phyloP scores from a whole-genome alignment of 2,329 filamentous ascomycete species.

The Hymenoscyphus fructigenus region DNA sequence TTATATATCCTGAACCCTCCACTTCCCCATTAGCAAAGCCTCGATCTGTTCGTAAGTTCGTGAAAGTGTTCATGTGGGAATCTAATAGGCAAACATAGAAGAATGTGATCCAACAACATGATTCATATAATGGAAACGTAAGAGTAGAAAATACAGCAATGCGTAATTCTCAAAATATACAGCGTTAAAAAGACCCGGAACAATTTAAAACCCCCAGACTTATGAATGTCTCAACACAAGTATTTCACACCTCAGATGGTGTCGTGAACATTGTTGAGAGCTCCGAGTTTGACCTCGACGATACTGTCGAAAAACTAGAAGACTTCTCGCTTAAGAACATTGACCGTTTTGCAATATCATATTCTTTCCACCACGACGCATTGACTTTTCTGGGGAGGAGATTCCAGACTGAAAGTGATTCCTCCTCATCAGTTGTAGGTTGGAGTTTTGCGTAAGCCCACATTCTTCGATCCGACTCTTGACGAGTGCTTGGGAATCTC shows the following conservation, averaged over 20 bases:
- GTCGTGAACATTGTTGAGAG: background rate
- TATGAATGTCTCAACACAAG: background rate
- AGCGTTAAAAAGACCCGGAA: too few species aligned
- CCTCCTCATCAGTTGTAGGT: background rate
- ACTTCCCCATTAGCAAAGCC: too few species aligned
- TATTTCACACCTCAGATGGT: background rate
- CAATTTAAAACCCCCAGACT: too few species aligned
- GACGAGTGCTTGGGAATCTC: background rate
- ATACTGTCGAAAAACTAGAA: background rate
- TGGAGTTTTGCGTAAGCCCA: background rate
- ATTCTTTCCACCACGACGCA: background rate
- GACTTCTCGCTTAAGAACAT: background rate
- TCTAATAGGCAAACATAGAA: too few species aligned
- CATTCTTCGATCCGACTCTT: background rate
- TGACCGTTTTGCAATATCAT: background rate
- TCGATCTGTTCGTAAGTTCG: too few species aligned
- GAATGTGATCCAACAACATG: too few species aligned
- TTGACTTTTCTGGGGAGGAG: conserved; percentile 1
- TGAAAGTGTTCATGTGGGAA: too few species aligned
- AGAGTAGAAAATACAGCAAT: too few species aligned
- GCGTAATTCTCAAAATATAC: too few species aligned
- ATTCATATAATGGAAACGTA: too few species aligned
- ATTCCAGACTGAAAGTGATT: background rate
- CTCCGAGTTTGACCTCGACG: background rate
- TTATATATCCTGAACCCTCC: too few species aligned